These are phyloP conservation scores for Paramecium primaurelia DNA, from an alignment of 73 alveolate species.

Conservation along the genomic window DNA sequence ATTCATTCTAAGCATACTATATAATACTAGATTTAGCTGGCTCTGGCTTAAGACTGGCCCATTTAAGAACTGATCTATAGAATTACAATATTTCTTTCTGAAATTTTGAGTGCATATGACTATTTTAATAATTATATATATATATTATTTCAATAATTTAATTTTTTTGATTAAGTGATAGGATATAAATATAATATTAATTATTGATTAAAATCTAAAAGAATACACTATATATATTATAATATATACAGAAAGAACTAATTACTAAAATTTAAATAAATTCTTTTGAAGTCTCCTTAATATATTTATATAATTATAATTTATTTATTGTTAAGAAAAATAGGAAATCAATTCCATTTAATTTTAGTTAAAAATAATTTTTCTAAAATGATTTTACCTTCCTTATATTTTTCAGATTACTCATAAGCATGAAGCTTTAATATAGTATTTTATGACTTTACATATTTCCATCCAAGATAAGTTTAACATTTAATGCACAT, in stretches of 20 bases:
- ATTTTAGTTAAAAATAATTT: neutral
- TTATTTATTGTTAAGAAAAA: neutral
- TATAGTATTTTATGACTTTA: neutral
- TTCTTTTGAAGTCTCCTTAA: neutral
- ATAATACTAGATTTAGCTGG: neutral
- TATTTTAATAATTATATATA: no score
- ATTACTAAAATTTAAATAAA: no score
- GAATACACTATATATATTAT: no score
- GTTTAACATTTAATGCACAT: neutral
- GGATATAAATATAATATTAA: no score
- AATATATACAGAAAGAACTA: no score
- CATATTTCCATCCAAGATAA: conserved; percentile 43
- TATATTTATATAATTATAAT: neutral
- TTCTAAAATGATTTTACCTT: conserved; percentile 23
- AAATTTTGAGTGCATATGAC: neutral
- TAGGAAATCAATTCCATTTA: neutral
- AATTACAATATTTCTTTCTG: neutral
- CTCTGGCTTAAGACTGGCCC: neutral
- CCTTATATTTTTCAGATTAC: conserved; percentile 5
- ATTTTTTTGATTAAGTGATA: neutral
- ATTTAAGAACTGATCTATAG: neutral
- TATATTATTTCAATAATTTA: no score
- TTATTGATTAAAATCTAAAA: no score
- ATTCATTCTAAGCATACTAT: neutral
- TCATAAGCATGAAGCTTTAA: neutral